These are phyloP conservation scores for Malassezia cuniculi DNA, from an alignment of 1,284 basidiomycete species.

Conservation along the genomic window DNA sequence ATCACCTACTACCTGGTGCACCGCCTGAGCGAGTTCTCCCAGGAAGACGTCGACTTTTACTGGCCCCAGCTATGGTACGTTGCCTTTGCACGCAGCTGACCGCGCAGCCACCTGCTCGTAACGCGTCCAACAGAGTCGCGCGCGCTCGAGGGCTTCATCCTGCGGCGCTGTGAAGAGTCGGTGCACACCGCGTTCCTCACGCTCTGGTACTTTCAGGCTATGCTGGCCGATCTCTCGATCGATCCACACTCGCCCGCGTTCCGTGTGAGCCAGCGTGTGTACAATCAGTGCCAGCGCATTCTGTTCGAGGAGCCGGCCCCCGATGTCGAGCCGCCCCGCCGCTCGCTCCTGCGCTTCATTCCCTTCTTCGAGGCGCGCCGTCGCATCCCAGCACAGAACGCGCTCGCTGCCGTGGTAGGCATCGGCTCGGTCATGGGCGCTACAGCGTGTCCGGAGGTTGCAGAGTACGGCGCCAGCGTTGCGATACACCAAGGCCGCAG, in stretches of 20 bases:
- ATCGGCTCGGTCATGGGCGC: conserved; percentile 70
- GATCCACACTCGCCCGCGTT: conserved; percentile 63
- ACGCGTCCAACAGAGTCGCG: conserved; percentile 33
- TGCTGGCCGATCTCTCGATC: conserved; percentile 32
- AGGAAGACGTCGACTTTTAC: conserved; percentile 40
- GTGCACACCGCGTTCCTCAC: conserved; percentile 42
- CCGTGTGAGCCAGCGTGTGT: conserved; percentile 75
- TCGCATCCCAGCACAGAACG: conserved; percentile 27
- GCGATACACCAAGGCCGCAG: conserved; percentile 67
- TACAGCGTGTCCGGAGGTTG: conserved; percentile 61
- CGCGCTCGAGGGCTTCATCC: conserved; percentile 38
- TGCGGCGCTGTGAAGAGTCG: conserved; percentile 34
- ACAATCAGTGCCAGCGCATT: conserved; percentile 88
- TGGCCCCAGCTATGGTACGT: conserved; percentile 40
- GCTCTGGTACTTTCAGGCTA: conserved; percentile 42
- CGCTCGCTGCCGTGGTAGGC: conserved; percentile 64
- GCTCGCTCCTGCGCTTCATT: conserved; percentile 2
- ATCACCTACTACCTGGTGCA: conserved; percentile 43
- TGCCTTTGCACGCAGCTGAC: background rate
- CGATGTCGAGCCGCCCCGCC: conserved; percentile 10
- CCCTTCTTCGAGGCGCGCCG: conserved; percentile 5
- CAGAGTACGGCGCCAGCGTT: conserved; percentile 62
- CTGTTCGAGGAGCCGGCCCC: conserved; percentile 67
- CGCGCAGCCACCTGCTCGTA: conserved; percentile 35
- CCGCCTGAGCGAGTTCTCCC: conserved; percentile 29